phyloP scores from a whole-genome alignment of 495 filamentous ascomycete species.

The Neurospora discreta region DNA sequence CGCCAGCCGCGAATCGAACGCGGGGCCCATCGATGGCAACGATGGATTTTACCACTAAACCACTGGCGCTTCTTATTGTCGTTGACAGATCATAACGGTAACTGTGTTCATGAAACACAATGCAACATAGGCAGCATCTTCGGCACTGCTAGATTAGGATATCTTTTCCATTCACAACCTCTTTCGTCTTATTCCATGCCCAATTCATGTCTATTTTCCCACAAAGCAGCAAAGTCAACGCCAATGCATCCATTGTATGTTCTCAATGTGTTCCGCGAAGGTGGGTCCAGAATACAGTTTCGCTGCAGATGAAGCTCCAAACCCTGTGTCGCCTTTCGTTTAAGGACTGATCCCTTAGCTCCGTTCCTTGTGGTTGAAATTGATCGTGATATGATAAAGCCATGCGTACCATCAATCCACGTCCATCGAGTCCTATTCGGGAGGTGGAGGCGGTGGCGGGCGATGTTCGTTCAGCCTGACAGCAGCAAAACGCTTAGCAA shows the following conservation, averaged over 20 bases:
- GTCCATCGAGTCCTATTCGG: neutral
- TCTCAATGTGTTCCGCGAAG: neutral
- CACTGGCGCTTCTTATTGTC: neutral
- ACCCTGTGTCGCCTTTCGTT: neutral
- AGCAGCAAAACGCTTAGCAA: slow-evolving; percentile 98
- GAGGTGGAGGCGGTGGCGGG: neutral
- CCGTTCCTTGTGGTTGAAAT: neutral
- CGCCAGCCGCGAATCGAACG: neutral
- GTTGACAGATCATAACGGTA: neutral
- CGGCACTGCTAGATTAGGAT: neutral
- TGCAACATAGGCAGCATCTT: neutral
- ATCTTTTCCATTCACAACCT: neutral
- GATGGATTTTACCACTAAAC: neutral
- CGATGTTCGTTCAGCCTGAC: slow-evolving; percentile 66
- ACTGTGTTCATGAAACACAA: neutral
- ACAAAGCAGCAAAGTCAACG: neutral
- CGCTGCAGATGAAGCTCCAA: neutral
- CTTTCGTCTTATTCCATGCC: neutral
- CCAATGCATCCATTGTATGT: neutral
- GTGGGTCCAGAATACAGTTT: neutral
- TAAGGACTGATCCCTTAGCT: neutral
- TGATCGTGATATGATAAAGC: neutral
- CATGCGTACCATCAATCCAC: neutral
- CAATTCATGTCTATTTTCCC: neutral
- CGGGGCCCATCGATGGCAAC: neutral